Conservation (phyloP, 2,329 filamentous ascomycete species). For the Neofusicoccum sp. region DNA sequence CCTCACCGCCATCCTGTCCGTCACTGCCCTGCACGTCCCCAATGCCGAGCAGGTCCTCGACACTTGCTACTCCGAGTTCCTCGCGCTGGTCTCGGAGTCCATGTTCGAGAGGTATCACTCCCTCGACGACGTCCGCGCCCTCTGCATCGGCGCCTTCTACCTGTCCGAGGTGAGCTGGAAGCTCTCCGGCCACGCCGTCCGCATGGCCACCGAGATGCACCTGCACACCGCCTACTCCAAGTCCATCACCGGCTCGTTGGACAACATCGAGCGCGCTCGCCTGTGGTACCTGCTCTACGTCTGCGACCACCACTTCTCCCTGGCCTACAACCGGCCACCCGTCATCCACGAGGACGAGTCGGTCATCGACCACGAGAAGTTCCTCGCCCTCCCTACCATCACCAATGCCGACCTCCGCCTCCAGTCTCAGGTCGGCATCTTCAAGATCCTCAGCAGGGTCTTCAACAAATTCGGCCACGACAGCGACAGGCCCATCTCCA, state of each 20-base stretch:
- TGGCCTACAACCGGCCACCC: conserved; percentile 42
- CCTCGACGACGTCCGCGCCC: conserved; percentile 39
- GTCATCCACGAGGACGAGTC: conserved; percentile 39
- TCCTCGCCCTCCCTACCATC: conserved; percentile 29
- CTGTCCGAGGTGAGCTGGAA: conserved; percentile 42
- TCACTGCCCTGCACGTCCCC: conserved; percentile 32
- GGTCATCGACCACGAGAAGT: conserved; percentile 37
- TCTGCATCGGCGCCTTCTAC: conserved; percentile 42
- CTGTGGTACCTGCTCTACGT: conserved; percentile 42
- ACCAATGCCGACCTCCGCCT: conserved; percentile 32
- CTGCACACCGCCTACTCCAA: conserved; percentile 39
- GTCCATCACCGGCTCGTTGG: conserved; percentile 33
- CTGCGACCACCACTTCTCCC: conserved; percentile 42
- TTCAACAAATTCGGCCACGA: conserved; percentile 34
- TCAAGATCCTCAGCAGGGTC: conserved; percentile 35
- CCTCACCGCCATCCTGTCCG: conserved; percentile 31
- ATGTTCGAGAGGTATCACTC: conserved; percentile 36
- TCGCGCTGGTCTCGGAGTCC: conserved; percentile 33
- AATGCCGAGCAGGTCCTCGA: conserved; percentile 29
- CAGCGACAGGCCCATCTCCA: conserved; percentile 36
- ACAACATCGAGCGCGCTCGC: conserved; percentile 36
- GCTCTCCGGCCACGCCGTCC: conserved; percentile 39
- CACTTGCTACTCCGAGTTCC: conserved; percentile 34
- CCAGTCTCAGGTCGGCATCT: conserved; percentile 32
- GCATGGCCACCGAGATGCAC: conserved; percentile 42